Conservation (phyloP, 768 basidiomycete genomes). For the Mycena indigotica region DNA sequence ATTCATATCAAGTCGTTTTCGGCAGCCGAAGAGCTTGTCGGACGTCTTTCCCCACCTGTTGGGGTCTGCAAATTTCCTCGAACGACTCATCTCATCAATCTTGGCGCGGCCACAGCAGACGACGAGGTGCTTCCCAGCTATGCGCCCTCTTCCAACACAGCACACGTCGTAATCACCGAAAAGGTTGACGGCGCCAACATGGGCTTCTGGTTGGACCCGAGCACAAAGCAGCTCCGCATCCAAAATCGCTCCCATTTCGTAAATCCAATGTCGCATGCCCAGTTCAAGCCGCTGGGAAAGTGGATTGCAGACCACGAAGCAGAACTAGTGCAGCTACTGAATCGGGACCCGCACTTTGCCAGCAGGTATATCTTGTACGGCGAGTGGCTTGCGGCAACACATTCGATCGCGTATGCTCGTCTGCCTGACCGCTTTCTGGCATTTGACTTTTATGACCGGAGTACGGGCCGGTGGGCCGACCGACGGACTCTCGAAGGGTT, state of each 20-base stretch:
- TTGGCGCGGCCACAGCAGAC: slow-evolving; percentile 58
- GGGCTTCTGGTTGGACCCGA: slow-evolving; percentile 59
- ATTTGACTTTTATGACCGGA: slow-evolving; percentile 62
- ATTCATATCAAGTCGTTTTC: slow-evolving; percentile 51
- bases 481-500: slow-evolving; percentile 36
- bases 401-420: slow-evolving; percentile 57
- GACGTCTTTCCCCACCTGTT: slow-evolving; percentile 44
- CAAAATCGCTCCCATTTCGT: slow-evolving; percentile 69
- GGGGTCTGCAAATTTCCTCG: slow-evolving; percentile 60
- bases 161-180: slow-evolving; percentile 55
- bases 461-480: slow-evolving; percentile 41
- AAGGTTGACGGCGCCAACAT: slow-evolving; percentile 71
- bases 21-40: slow-evolving; percentile 51
- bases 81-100: slow-evolving; percentile 59
- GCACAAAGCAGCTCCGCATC: slow-evolving; percentile 46
- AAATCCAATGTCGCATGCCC: slow-evolving; percentile 55
- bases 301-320: slow-evolving; percentile 56
- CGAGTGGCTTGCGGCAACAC: slow-evolving; percentile 65
- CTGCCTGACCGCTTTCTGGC: slow-evolving; percentile 61
- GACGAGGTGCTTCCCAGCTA: slow-evolving; percentile 44
- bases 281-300: slow-evolving; percentile 58
- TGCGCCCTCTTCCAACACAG: slow-evolving; percentile 19
- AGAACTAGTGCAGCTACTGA: slow-evolving; percentile 45
- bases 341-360: slow-evolving; percentile 52
- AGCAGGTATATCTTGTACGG: slow-evolving; percentile 64